Percentiles rank a stretch among this genome's conserved stretches.
Evolutionary conservation across 805 yeast genomes (phyloP).

Genomic region (Candida tallmaniae): DNA sequence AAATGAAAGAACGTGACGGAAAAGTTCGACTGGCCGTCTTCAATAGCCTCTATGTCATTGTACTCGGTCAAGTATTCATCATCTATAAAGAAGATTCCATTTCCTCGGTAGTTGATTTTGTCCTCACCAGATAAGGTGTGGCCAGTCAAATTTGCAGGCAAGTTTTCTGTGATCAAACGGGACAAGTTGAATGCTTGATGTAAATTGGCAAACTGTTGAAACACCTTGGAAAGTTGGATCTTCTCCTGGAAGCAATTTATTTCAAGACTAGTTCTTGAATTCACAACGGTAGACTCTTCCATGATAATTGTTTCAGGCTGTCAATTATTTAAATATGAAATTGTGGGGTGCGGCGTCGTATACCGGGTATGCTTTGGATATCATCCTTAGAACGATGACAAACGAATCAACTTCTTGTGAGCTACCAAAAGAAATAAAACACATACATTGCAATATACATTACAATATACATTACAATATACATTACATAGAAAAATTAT

Average conservation of each 20-base stretch:
- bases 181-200: conserved; percentile 11
- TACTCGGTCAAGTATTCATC: conserved; percentile 22
- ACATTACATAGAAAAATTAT: not conserved
- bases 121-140: conserved; percentile 29
- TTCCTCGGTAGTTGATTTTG: conserved; percentile 30
- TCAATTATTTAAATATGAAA: no score
- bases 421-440: no score
- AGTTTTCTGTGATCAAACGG: conserved; percentile 19
- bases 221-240: no score
- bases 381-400: no score
- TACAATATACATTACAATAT: no score
- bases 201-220: no score
- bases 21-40: conserved; percentile 20
- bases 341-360: no score
- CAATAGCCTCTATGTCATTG: conserved; percentile 18
- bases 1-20: conserved; percentile 37
- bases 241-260: not conserved
- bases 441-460: no score
- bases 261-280: conserved; percentile 2
- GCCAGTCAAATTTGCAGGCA: conserved; percentile 35
- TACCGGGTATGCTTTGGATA: not conserved
- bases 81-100: conserved; percentile 30
- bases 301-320: no score
- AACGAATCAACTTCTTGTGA: no score
- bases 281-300: conserved; percentile 1